These are phyloP conservation scores for Dissoconium aciculare DNA, from an alignment of 2,329 filamentous ascomycete genomes.

Conservation along the genomic window DNA sequence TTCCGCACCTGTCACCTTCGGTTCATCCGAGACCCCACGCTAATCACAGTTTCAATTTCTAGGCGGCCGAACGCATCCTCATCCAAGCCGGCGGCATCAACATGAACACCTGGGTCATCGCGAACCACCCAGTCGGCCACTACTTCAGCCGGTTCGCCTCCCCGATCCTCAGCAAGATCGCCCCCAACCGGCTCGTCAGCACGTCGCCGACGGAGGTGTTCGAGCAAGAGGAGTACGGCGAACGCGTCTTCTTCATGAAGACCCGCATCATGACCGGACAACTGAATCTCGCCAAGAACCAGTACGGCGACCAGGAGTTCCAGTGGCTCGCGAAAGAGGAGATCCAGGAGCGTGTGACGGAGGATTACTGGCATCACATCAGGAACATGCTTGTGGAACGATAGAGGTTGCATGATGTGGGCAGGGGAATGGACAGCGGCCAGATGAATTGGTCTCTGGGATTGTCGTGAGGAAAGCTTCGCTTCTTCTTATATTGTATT, in stretches of 20 bases:
- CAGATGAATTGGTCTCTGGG: too few relatives aligned
- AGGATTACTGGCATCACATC: constrained; percentile 58
- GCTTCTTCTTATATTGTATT: too few relatives aligned
- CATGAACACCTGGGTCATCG: constrained; percentile 98
- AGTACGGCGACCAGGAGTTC: constrained; percentile 63
- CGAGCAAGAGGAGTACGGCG: constrained; percentile 39
- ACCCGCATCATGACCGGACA: constrained; percentile 95
- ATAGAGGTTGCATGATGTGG: too few relatives aligned
- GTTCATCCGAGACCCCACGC: too few relatives aligned
- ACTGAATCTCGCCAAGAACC: constrained; percentile 59
- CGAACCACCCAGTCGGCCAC: constrained; percentile 77
- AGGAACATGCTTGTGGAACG: constrained; percentile 72
- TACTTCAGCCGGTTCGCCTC: constrained; percentile 43
- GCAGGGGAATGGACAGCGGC: too few relatives aligned
- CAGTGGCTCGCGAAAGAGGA: constrained; percentile 89
- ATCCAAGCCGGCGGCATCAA: constrained; percentile 67
- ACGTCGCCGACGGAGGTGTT: constrained; percentile 20
- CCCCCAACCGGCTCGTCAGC: constrained; percentile 14
- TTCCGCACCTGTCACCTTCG: too few relatives aligned
- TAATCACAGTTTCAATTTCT: too few relatives aligned
- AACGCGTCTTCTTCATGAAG: constrained; percentile 94
- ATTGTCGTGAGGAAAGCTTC: too few relatives aligned
- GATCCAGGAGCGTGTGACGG: constrained; percentile 48
- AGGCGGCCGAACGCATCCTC: constrained; percentile 61
- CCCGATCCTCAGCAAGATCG: constrained; percentile 18